Evolutionary conservation across 1,284 basidiomycete genomes (phyloP).

Genomic region (Cystobasidiaceae sp.): DNA sequence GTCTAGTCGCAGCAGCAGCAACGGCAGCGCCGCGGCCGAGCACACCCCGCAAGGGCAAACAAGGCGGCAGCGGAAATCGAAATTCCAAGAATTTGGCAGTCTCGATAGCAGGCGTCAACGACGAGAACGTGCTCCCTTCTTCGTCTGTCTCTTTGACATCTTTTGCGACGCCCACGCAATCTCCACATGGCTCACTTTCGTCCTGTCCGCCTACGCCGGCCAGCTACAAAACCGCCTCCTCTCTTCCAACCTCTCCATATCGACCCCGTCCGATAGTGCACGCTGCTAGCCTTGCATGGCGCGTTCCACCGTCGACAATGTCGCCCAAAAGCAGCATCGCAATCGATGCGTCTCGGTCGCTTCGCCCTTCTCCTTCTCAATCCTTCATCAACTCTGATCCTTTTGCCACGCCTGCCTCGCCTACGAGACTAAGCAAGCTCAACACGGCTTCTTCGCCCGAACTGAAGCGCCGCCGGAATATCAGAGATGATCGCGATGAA

Average conservation of each 20-base stretch:
- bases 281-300: slow-evolving; percentile 35
- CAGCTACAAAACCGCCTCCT: slow-evolving; percentile 21
- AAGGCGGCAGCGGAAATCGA: not conserved
- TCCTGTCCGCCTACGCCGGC: slow-evolving; percentile 22
- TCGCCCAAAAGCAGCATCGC: slow-evolving; percentile 34
- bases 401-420: slow-evolving; percentile 17
- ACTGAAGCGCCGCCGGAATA: slow-evolving; percentile 18
- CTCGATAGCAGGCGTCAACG: not conserved
- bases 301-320: slow-evolving; percentile 34
- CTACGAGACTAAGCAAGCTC: not conserved
- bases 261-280: slow-evolving; percentile 24
- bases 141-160: not conserved
- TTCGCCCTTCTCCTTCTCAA: slow-evolving; percentile 28
- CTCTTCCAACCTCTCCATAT: slow-evolving; percentile 18
- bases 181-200: slow-evolving; percentile 4
- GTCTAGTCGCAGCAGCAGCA: no score
- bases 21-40: no score
- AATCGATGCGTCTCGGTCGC: slow-evolving; percentile 12
- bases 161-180: slow-evolving; percentile 21
- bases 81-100: slow-evolving; percentile 7
- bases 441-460: slow-evolving; percentile 19
- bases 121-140: no score
- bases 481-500: slow-evolving; percentile 3
- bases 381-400: slow-evolving; percentile 28
- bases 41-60: slow-evolving; percentile 2